Conservation (phyloP, 192 early-diverging fungal genomes). For the Geranomyces variabilis region DNA sequence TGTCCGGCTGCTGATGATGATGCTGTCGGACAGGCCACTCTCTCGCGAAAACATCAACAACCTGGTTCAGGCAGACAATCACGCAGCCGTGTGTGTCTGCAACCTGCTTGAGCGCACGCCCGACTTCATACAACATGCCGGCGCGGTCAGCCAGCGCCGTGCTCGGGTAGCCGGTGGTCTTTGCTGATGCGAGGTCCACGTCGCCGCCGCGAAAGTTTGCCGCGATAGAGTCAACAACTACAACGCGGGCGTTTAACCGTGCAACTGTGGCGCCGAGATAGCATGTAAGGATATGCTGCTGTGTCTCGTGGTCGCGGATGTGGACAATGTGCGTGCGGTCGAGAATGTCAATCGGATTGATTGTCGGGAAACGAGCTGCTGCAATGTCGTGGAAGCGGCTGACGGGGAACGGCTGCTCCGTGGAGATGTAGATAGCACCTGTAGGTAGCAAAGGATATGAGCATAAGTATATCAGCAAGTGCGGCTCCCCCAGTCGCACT, state of each 20-base stretch:
- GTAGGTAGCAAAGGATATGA: constrained; percentile 1
- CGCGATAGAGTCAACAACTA: constrained; percentile 87
- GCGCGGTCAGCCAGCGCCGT: constrained; percentile 32
- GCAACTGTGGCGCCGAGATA: constrained; percentile 69
- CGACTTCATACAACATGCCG: constrained; percentile 62
- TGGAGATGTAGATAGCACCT: constrained; percentile 65
- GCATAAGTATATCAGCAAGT: neutral
- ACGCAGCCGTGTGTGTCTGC: constrained; percentile 65
- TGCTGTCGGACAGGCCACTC: neutral
- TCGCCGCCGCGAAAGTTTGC: constrained; percentile 70
- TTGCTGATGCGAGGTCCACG: neutral
- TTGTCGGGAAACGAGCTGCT: neutral
- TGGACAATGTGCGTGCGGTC: constrained; percentile 67
- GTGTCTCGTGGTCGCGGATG: constrained; percentile 69
- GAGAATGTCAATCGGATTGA: neutral
- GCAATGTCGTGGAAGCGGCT: constrained; percentile 47
- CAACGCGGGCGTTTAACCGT: constrained; percentile 59
- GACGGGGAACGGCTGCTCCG: constrained; percentile 73
- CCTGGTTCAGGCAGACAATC: constrained; percentile 84
- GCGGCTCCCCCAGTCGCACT: neutral
- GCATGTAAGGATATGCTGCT: constrained; percentile 72
- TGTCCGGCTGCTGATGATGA: neutral
- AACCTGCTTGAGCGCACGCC: constrained; percentile 61
- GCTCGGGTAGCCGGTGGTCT: too few species aligned
- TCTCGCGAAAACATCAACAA: constrained; percentile 45